Base-by-base conservation (phyloP, 176 grass and related monocot species). In the Triticum timopheevii region DNA sequence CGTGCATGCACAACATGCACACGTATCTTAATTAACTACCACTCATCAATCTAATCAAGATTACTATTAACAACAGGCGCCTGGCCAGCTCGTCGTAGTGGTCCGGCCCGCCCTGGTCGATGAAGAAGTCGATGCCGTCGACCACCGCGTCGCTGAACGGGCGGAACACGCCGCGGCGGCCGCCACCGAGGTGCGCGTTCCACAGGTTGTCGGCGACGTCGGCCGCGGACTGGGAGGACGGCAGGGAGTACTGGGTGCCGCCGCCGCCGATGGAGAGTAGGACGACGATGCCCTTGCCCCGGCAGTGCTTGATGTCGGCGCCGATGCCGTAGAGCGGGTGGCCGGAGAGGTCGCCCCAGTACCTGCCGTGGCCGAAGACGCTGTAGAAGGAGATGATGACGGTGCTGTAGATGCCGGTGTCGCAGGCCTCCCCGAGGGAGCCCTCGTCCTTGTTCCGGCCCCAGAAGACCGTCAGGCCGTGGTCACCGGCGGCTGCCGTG, bases 111-210 rank as follows among this genome's bases (percentile, higher is more conserved):
- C 68, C 68, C 33, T 31, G 68, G 68, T 71, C 68, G 68, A 71
- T 71, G 68, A 40, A 71, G 68, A 71, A 71, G 68, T 71, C 68
- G 68, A 71, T 39, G 33, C 68, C 35, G 34, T 71, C 68, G 17
- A 40, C 1, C 17, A 40, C 35, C 9, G 34, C 68, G n/a, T 13
- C 28, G 64, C 64, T 5, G 35, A 19, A 36, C 34, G 49, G 49
- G 49, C 49, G 49, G 49, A 17, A 52, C 5, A 52, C 49, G 49
- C 49, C 49, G 5, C 4, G 4, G 15, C 49, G 49, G 49, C 15
- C 0, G 49, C 68, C 34, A 0, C 5, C 35, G 19, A 71, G 68
- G 68, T 36, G 7, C 34, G 68, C 9, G 34, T 71, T 39, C 33
- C 34, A 71, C 19, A 39, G 68, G 68, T 71, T 39, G 9, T 71